phyloP scores from a whole-genome alignment of 2,329 filamentous ascomycete species.

The Apiospora phragmitis region DNA sequence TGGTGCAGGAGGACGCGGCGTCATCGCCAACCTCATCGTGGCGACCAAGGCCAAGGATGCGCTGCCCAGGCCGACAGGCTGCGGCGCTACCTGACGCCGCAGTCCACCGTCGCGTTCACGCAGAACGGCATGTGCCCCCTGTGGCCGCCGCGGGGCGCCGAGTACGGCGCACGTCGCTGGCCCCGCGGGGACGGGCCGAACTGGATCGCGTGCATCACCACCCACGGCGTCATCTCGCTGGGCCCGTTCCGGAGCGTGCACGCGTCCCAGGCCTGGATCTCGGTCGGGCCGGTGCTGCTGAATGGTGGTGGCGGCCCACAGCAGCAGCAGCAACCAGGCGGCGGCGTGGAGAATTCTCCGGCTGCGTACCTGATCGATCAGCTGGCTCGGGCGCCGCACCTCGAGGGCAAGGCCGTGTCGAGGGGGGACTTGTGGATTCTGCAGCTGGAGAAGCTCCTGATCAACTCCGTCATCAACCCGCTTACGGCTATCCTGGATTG shows the following conservation, averaged over 20 bases:
- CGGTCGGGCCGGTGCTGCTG: constrained; percentile 46
- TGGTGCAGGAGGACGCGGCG: too few relatives aligned
- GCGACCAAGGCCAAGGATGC: constrained; percentile 74
- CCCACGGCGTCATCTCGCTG: constrained; percentile 55
- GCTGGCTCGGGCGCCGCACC: constrained; percentile 42
- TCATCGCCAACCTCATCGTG: constrained; percentile 74
- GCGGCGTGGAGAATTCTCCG: neutral
- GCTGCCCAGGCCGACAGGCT: constrained; percentile 60
- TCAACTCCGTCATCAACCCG: constrained; percentile 82
- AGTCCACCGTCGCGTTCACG: constrained; percentile 76
- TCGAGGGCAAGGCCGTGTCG: constrained; percentile 42
- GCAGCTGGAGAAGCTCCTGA: constrained; percentile 85
- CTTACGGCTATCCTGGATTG: constrained; percentile 77
- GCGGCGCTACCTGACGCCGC: constrained; percentile 58
- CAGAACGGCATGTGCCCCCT: constrained; percentile 84
- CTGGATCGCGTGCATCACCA: constrained; percentile 69
- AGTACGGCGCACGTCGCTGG: constrained; percentile 45
- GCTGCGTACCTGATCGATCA: constrained; percentile 41
- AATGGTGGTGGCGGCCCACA: too few relatives aligned
- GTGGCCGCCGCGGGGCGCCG: constrained; percentile 52
- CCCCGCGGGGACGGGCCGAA: constrained; percentile 49
- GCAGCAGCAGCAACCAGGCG: constrained; percentile 22
- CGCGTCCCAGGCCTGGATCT: constrained; percentile 49
- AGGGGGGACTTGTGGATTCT: constrained; percentile 49
- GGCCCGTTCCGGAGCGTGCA: constrained; percentile 54